These are phyloP conservation scores for Dothistroma septosporum DNA, from an alignment of 2,329 filamentous ascomycete genomes.

Conservation along the genomic window DNA sequence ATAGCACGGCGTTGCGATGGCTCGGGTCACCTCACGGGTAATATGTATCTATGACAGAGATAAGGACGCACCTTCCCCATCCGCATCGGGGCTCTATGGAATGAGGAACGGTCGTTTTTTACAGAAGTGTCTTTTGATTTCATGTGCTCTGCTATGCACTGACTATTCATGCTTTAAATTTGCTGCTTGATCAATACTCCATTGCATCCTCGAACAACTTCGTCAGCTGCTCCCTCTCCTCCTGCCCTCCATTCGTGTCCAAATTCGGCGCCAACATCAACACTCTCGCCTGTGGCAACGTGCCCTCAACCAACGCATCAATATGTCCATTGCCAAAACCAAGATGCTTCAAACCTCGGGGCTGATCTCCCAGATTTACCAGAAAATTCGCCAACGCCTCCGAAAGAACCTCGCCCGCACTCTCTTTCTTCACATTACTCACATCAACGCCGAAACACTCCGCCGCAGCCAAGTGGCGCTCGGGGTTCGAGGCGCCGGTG, in stretches of 20 bases:
- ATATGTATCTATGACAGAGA: constrained; percentile 8
- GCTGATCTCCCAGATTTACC: constrained; percentile 81
- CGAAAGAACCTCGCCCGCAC: constrained; percentile 79
- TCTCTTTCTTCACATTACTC: constrained; percentile 79
- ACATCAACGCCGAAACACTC: constrained; percentile 90
- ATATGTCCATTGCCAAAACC: constrained; percentile 75
- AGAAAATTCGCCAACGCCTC: constrained; percentile 82
- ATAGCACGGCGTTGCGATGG: not conserved
- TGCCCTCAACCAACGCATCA: constrained; percentile 84
- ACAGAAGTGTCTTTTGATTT: not conserved
- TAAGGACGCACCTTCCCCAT: not conserved
- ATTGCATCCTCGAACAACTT: constrained; percentile 48
- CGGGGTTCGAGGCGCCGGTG: constrained; percentile 85
- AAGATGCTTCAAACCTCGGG: constrained; percentile 74
- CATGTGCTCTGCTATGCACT: too few relatives aligned
- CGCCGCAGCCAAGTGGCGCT: constrained; percentile 83
- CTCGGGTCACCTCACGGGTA: not conserved
- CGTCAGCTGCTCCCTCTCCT: constrained; percentile 48
- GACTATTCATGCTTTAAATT: too few relatives aligned
- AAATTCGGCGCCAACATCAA: constrained; percentile 86
- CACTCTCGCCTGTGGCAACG: constrained; percentile 85
- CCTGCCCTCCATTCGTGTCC: constrained; percentile 44
- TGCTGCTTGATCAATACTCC: constrained; percentile 32
- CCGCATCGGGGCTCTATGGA: not conserved
- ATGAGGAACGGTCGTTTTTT: constrained; percentile 11